Conservation (phyloP, 2,329 filamentous ascomycete species). For the Neopestalotiopsis rosae region DNA sequence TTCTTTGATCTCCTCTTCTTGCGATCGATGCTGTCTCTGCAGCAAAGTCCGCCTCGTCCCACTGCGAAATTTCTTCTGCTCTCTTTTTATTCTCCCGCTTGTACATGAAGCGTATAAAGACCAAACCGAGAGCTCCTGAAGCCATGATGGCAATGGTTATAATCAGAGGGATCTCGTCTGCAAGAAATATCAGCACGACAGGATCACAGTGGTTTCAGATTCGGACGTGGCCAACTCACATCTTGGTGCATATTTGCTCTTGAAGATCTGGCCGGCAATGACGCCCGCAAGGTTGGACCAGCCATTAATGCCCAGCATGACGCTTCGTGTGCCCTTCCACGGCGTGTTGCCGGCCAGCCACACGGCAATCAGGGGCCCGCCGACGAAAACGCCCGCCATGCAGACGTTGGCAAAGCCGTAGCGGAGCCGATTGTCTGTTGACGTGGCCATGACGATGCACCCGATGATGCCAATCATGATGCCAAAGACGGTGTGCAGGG, state of each 20-base stretch:
- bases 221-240: conserved; percentile 17
- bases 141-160: conserved; percentile 8
- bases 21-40: background rate
- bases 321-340: conserved; percentile 55
- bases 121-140: background rate
- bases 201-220: too few relatives aligned
- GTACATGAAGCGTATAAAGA: conserved; percentile 7
- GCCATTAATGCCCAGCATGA: conserved; percentile 59
- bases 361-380: conserved; percentile 57
- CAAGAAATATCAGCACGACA: background rate
- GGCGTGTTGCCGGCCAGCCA: conserved; percentile 61
- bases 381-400: conserved; percentile 45
- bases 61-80: background rate
- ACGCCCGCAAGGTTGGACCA: conserved; percentile 44
- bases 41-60: background rate
- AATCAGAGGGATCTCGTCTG: conserved; percentile 6
- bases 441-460: conserved; percentile 28
- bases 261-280: conserved; percentile 30
- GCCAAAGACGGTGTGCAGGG: conserved; percentile 27
- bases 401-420: conserved; percentile 30
- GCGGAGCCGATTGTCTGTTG: conserved; percentile 23
- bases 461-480: conserved; percentile 26
- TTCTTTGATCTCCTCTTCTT: conserved; percentile 6
- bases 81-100: conserved; percentile 3
- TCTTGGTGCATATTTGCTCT: conserved; percentile 28